Evolutionary conservation across 2,329 filamentous ascomycete genomes (phyloP).

Genomic region (Beauveria sp.): DNA sequence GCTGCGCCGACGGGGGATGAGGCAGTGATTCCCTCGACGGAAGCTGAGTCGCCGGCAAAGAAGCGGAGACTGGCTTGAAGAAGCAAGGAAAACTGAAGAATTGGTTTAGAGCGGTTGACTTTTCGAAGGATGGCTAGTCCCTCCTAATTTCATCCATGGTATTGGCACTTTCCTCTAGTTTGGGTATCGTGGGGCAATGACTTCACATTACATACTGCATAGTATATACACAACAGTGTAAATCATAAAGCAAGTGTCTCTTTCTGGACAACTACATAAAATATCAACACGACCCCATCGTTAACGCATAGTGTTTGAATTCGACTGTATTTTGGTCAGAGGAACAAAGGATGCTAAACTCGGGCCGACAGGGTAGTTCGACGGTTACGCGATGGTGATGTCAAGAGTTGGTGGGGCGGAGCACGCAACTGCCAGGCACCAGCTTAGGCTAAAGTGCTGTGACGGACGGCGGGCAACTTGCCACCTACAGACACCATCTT

Average conservation of each 20-base stretch:
- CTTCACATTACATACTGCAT: neutral
- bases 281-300: too few species aligned
- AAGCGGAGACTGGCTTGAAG: constrained; percentile 31
- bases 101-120: neutral
- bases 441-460: neutral
- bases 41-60: constrained; percentile 17
- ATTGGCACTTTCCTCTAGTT: neutral
- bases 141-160: neutral
- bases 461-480: neutral
- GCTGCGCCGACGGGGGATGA: constrained; percentile 2
- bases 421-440: neutral
- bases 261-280: too few species aligned
- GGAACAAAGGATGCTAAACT: neutral
- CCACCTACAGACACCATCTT: neutral
- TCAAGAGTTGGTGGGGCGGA: neutral
- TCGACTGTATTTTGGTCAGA: neutral
- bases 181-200: neutral
- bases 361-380: neutral
- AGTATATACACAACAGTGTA: neutral
- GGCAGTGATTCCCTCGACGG: constrained; percentile 11
- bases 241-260: neutral
- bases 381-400: neutral
- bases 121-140: neutral
- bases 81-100: neutral
- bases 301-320: too few species aligned